Percentiles rank a stretch among this genome's conserved stretches.
Evolutionary conservation across 2,329 filamentous ascomycete species (phyloP).

Genomic region (Phialophora tarda): DNA sequence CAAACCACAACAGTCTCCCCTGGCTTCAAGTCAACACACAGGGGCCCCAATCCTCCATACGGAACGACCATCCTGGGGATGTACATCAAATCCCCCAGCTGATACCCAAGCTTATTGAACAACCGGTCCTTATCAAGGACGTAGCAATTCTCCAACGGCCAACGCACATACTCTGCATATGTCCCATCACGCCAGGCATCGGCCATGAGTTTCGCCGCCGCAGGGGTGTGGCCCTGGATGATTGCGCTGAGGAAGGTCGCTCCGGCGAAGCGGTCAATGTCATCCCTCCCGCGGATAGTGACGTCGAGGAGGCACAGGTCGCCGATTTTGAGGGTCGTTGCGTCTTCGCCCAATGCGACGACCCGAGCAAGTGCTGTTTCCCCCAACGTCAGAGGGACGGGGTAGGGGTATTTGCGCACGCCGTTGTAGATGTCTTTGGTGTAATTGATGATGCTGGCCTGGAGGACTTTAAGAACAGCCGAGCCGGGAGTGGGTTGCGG

Average conservation of each 20-base stretch:
- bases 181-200: conserved; percentile 48
- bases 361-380: conserved; percentile 47
- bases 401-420: conserved; percentile 47
- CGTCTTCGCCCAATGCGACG: conserved; percentile 47
- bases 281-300: conserved; percentile 48
- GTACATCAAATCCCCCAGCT: conserved; percentile 47
- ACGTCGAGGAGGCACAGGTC: conserved; percentile 50
- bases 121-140: conserved; percentile 44
- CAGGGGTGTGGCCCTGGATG: conserved; percentile 42
- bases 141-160: conserved; percentile 49
- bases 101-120: conserved; percentile 47
- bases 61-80: conserved; percentile 47
- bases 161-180: conserved; percentile 46
- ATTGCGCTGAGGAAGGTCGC: conserved; percentile 30
- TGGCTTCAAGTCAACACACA: conserved; percentile 46
- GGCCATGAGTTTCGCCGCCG: conserved; percentile 44
- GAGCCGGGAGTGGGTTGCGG: conserved; percentile 46
- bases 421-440: conserved; percentile 44
- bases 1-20: conserved; percentile 57
- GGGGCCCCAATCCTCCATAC: conserved; percentile 51
- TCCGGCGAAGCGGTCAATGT: conserved; percentile 33
- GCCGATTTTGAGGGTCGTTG: conserved; percentile 45
- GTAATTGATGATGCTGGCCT: conserved; percentile 45
- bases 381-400: conserved; percentile 47
- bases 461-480: conserved; percentile 50